Percentiles rank a stretch among this genome's conserved stretches.
Evolutionary conservation across 257 asterid genomes (phyloP).

Genomic region (Striga asiatica): DNA sequence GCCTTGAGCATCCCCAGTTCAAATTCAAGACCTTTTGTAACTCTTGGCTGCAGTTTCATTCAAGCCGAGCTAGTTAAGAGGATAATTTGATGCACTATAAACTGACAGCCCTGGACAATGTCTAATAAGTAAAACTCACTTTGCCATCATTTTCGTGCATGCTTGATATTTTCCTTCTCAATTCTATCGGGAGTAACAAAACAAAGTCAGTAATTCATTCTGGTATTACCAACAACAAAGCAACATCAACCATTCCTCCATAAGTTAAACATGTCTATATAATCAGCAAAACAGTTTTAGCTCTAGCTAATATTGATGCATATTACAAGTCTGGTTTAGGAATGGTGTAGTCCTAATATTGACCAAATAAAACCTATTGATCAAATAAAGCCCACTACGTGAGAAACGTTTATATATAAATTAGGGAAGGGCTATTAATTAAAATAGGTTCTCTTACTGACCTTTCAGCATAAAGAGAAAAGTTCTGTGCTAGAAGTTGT

Average conservation of each 20-base stretch:
- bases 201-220: conserved; percentile 6
- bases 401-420: no score
- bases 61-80: conserved; percentile 14
- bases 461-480: background rate
- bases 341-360: no score
- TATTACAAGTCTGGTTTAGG: background rate
- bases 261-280: background rate
- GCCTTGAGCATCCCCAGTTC: conserved; percentile 76
- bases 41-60: conserved; percentile 36
- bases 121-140: conserved; percentile 41
- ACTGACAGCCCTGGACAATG: background rate
- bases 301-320: background rate
- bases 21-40: conserved; percentile 68
- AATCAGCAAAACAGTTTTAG: conserved; percentile 2
- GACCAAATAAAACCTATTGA: no score
- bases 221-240: conserved; percentile 5
- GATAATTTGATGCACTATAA: conserved; percentile 11
- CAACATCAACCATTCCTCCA: background rate
- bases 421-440: no score
- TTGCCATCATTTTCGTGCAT: conserved; percentile 36
- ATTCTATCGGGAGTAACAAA: conserved; percentile 32
- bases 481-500: background rate
- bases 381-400: no score
- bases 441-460: background rate
- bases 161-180: conserved; percentile 55